These are phyloP conservation scores for Rhizodiscina lignyota DNA, from an alignment of 495 filamentous ascomycete species.

Conservation along the genomic window DNA sequence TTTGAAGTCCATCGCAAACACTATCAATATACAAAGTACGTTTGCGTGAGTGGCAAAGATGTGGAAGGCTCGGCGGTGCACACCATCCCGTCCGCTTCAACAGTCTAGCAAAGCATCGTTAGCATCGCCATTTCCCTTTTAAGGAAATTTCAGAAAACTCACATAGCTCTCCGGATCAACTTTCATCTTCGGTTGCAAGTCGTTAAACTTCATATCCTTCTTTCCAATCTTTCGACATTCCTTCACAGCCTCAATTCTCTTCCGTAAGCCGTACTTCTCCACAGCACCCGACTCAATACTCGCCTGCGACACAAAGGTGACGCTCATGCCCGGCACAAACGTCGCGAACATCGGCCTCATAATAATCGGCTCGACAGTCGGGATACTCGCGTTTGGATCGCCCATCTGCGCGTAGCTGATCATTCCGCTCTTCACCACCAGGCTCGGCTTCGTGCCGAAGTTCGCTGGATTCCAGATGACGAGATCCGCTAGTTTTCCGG, in stretches of 20 bases:
- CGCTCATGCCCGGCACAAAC: conserved; percentile 50
- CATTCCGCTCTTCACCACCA: conserved; percentile 82
- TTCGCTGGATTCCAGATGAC: conserved; percentile 75
- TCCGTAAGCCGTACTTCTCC: conserved; percentile 55
- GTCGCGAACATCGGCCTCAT: conserved; percentile 78
- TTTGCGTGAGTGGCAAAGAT: conserved; percentile 65
- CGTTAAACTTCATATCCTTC: conserved; percentile 89
- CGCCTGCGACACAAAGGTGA: conserved; percentile 71
- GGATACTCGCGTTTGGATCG: conserved; percentile 32
- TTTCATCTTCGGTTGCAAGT: conserved; percentile 73
- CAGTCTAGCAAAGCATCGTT: conserved; percentile 26
- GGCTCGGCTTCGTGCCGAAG: conserved; percentile 76
- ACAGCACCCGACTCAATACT: conserved; percentile 49
- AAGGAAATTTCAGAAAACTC: conserved; percentile 12
- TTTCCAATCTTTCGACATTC: conserved; percentile 71
- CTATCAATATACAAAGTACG: conserved; percentile 64
- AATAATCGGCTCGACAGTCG: conserved; percentile 75
- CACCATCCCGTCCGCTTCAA: conserved; percentile 69
- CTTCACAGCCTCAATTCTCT: conserved; percentile 66
- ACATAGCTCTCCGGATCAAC: conserved; percentile 86
- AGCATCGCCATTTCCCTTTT: conserved; percentile 2
- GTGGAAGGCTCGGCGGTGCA: conserved; percentile 61
- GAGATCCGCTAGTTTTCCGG: conserved; percentile 83
- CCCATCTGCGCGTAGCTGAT: conserved; percentile 51
- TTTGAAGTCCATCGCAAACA: too few species aligned